Evolutionary conservation across 2,329 filamentous ascomycete species (phyloP), one percentile per base, ranked within the genome.

Genomic region (Talaromyces sp.): DNA sequence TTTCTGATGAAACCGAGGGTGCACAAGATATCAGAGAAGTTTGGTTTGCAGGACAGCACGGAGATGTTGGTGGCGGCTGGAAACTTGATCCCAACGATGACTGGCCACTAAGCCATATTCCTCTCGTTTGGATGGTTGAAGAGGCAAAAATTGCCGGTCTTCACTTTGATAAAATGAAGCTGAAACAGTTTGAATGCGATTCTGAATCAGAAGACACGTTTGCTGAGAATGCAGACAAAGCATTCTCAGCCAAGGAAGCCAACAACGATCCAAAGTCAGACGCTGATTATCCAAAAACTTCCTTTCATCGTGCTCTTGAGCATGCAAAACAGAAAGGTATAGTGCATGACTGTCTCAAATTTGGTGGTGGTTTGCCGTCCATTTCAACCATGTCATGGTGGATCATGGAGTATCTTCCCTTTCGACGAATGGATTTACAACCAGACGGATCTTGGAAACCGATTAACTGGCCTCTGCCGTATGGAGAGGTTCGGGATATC

Each of bases 1-100:
- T 48, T 5, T 48, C 43, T 21, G 43, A 48, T 24, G 43, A 91
- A 68, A 48, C 43, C 3, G 43, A 24, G 2, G 19, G 9, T 24
- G 43, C 19, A 12, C 43, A 48, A 26, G 88, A 92, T 64, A 86
- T 92, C 41, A 82, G 89, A 62, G 90, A 93, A 67, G 83, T 92
- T 2, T 77, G 73, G 67, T 93, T 93, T 65, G 79, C 89, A 0
- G 90, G 90, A 1, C 85, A 86, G 6, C 90, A 93, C 62, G 88
- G 83, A 1, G 89, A 92, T 63, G 83, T 92, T 21, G 89, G 89
- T 0, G 89, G 89, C 9, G 89, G 89, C 0, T 91, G 88, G 88
- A 81, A 83, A 43, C 72, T 83, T 0, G 71, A 46, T 46, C 43
- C 43, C 0, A 78, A 78, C 19, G 88, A 88, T 66, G 67, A 72